Percentiles rank a stretch among this genome's conserved stretches.
phyloP scores from a whole-genome alignment of 805 yeast species.

The Zygotorulaspora chibaensis region DNA sequence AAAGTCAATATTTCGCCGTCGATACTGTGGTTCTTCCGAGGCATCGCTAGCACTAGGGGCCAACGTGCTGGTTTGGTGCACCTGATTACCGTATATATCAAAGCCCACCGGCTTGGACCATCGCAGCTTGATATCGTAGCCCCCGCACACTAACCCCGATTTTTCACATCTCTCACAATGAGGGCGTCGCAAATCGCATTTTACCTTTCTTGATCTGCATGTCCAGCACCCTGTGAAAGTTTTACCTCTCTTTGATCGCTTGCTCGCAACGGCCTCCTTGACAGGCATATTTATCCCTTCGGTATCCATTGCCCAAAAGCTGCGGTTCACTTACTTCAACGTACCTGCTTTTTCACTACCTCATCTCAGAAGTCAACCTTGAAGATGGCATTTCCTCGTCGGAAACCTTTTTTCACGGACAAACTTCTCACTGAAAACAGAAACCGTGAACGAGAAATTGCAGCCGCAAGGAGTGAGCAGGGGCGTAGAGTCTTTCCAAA shows the following conservation, averaged over 20 bases:
- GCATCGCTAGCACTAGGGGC: conserved; percentile 13
- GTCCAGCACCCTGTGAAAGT: conserved; percentile 89
- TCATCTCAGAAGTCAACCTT: background rate
- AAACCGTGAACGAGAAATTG: conserved; percentile 3
- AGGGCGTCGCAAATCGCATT: conserved; percentile 74
- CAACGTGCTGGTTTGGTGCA: conserved; percentile 9
- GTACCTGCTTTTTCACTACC: background rate
- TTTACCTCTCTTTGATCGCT: conserved; percentile 44
- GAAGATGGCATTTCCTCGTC: background rate
- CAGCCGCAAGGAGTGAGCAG: too few relatives aligned
- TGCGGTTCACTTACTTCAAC: background rate
- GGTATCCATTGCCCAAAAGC: background rate
- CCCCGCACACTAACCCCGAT: conserved; percentile 68
- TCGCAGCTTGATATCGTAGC: conserved; percentile 73
- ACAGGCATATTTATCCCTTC: conserved; percentile 3
- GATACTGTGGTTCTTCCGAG: conserved; percentile 49
- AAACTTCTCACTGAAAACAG: conserved; percentile 1
- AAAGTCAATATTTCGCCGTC: conserved; percentile 67
- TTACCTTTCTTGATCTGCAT: conserved; percentile 73
- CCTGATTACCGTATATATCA: conserved; percentile 41
- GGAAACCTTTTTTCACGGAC: background rate
- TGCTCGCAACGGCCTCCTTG: conserved; percentile 1
- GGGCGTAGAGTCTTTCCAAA: too few relatives aligned
- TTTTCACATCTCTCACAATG: conserved; percentile 65
- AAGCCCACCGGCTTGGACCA: conserved; percentile 61